Evolutionary conservation across 495 filamentous ascomycete genomes (phyloP).

Genomic region (Pseudotulostoma volvatum): DNA sequence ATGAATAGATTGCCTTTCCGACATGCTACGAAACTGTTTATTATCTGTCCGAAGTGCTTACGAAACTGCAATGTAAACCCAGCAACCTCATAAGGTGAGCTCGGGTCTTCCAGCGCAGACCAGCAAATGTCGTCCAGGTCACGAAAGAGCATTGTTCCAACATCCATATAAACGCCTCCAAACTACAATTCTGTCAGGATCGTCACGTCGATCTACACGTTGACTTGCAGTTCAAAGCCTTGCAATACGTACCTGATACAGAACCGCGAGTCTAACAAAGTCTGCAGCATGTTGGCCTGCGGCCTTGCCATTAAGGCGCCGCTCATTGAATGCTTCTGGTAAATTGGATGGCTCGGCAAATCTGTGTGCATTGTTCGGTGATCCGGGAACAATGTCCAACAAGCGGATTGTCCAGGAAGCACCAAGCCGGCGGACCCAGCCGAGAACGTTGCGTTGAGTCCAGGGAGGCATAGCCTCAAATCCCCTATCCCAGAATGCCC

Average conservation of each 20-base stretch:
- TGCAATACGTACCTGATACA: too few relatives aligned
- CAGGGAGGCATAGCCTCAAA: constrained; percentile 10
- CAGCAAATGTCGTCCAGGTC: constrained; percentile 12
- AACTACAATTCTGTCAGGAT: too few relatives aligned
- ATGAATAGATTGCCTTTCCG: constrained; percentile 5
- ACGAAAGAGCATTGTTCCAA: constrained; percentile 10
- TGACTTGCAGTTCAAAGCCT: too few relatives aligned
- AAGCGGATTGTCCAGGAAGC: constrained; percentile 13
- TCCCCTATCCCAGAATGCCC: constrained; percentile 16
- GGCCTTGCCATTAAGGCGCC: constrained; percentile 7
- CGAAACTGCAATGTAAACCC: constrained; percentile 1
- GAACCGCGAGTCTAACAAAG: constrained; percentile 8
- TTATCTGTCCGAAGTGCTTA: too few relatives aligned
- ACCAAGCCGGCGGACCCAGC: constrained; percentile 10
- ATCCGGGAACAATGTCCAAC: constrained; percentile 10
- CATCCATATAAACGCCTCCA: constrained; percentile 15
- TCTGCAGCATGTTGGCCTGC: constrained; percentile 13
- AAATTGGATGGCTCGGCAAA: constrained; percentile 5
- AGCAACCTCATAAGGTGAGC: constrained; percentile 7
- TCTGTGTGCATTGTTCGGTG: constrained; percentile 5
- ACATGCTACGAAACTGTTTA: constrained; percentile 10
- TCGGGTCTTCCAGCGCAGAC: constrained; percentile 6
- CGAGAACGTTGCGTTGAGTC: constrained; percentile 11
- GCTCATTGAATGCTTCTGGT: constrained; percentile 6
- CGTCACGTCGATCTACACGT: too few relatives aligned